A percentile compares a stretch with the other conserved stretches of the same genome.
phyloP scores from a whole-genome alignment of 2,329 filamentous ascomycete genomes.

The Xylariaceae sp. region DNA sequence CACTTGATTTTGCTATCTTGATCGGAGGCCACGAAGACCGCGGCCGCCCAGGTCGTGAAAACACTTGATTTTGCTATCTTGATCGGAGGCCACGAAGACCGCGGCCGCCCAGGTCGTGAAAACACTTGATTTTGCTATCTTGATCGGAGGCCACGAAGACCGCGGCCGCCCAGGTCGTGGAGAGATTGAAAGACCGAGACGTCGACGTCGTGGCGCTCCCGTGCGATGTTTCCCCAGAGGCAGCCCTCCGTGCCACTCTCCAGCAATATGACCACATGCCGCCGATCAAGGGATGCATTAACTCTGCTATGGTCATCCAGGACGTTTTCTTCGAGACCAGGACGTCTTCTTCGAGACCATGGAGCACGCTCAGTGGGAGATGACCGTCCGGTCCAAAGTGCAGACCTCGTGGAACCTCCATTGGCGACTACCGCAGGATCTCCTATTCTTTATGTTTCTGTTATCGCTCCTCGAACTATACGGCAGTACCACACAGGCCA shows the following conservation, averaged over 20 bases:
- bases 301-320: conserved; percentile 35
- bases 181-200: conserved; percentile 7
- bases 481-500: conserved; percentile 17
- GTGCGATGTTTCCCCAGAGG: conserved; percentile 14
- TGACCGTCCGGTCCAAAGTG: conserved; percentile 18
- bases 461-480: conserved; percentile 19
- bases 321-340: too few species aligned
- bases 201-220: conserved; percentile 11
- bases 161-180: conserved; percentile 10
- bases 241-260: conserved; percentile 8
- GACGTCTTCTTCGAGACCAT: conserved; percentile 21
- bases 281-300: conserved; percentile 34
- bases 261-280: conserved; percentile 8
- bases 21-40: conserved; percentile 11
- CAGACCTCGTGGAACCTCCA: conserved; percentile 17
- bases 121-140: conserved; percentile 17
- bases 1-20: conserved; percentile 18
- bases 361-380: conserved; percentile 18
- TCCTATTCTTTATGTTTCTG: conserved; percentile 21
- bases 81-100: conserved; percentile 12
- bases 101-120: conserved; percentile 12
- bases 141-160: conserved; percentile 13
- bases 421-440: conserved; percentile 10
- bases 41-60: conserved; percentile 13
- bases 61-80: conserved; percentile 17